phyloP scores from a whole-genome alignment of 116 monocot genomes.

The Papilionanthe hybrid region DNA sequence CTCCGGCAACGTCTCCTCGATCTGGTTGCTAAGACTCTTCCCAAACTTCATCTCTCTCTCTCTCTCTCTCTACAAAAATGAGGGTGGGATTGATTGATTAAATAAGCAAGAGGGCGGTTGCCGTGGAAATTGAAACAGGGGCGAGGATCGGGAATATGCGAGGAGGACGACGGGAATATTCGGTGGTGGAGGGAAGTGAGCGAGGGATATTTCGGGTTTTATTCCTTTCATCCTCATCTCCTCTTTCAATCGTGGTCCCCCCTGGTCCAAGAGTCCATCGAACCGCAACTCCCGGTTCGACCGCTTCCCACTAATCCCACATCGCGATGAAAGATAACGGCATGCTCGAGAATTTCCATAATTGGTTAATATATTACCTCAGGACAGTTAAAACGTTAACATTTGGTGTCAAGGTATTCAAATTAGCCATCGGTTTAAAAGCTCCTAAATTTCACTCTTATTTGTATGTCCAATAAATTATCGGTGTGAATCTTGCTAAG shows the following conservation, averaged over 20 bases:
- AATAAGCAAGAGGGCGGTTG: neutral
- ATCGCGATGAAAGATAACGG: too few relatives aligned
- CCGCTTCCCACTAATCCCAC: neutral
- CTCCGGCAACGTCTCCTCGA: conserved; percentile 72
- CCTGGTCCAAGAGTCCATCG: neutral
- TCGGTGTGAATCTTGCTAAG: too few relatives aligned
- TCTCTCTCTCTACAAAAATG: neutral
- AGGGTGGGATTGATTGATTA: neutral
- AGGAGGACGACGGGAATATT: neutral
- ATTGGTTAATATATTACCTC: too few relatives aligned
- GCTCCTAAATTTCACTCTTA: too few relatives aligned
- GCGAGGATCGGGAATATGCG: conserved; percentile 4
- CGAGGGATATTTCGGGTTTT: conserved; percentile 1
- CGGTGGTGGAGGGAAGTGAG: neutral
- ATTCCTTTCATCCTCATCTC: neutral
- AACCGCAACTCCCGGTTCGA: neutral
- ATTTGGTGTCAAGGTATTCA: too few relatives aligned
- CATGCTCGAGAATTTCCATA: too few relatives aligned
- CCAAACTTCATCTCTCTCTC: conserved; percentile 64
- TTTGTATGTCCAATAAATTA: too few relatives aligned
- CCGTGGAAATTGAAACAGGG: neutral
- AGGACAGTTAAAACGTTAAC: too few relatives aligned
- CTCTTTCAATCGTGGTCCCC: too few relatives aligned
- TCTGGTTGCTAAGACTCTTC: conserved; percentile 67
- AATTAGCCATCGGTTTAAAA: too few relatives aligned